phyloP scores from a whole-genome alignment of 2,329 filamentous ascomycete genomes.

The Sclerotinia minor region DNA sequence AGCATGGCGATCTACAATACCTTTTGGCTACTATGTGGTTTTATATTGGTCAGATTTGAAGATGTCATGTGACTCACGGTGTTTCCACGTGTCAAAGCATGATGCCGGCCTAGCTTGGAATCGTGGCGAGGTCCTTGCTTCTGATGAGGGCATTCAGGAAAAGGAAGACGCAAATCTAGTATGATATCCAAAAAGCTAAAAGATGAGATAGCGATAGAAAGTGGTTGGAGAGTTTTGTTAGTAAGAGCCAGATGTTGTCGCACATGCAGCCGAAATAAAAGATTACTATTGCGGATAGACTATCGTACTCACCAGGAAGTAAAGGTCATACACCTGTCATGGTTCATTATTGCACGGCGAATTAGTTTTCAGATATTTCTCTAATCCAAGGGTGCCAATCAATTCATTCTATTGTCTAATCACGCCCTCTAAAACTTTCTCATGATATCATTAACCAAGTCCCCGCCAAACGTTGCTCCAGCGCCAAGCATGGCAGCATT shows the following conservation, averaged over 20 bases:
- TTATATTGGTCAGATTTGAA: no score
- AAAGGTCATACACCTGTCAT: background rate
- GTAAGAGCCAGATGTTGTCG: background rate
- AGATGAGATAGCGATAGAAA: no score
- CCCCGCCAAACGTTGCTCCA: conserved; percentile 39
- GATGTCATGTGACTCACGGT: no score
- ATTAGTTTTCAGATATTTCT: background rate
- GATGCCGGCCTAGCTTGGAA: no score
- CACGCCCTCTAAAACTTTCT: conserved; percentile 9
- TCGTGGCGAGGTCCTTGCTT: no score
- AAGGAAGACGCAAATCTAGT: no score
- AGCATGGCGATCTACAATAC: no score
- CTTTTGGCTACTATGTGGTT: no score
- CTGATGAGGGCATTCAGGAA: no score
- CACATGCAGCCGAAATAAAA: background rate
- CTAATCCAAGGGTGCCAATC: no score
- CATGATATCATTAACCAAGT: conserved; percentile 29
- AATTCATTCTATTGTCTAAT: background rate
- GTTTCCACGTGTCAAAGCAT: no score
- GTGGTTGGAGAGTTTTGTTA: background rate
- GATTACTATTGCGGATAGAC: background rate
- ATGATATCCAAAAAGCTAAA: no score
- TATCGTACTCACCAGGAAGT: background rate
- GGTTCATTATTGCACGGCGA: background rate
- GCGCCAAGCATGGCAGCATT: conserved; percentile 41